phyloP scores from a whole-genome alignment of 2,329 filamentous ascomycete genomes.

The Peltaster fructicola region DNA sequence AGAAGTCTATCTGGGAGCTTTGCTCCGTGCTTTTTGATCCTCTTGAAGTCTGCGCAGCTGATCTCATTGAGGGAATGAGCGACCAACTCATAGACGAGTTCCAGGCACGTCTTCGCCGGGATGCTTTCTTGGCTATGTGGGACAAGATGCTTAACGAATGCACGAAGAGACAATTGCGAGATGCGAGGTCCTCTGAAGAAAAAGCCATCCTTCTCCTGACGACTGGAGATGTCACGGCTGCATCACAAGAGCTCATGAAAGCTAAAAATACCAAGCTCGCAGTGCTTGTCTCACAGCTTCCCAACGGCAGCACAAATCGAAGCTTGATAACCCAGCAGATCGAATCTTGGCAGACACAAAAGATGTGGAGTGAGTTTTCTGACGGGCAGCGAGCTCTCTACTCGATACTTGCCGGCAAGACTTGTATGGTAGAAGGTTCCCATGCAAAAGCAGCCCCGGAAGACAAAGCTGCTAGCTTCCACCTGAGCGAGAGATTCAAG shows the following conservation, averaged over 20 bases:
- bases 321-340: conserved; percentile 66
- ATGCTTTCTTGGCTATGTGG: conserved; percentile 52
- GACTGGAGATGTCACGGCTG: conserved; percentile 61
- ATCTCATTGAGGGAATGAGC: conserved; percentile 22
- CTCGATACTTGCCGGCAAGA: conserved; percentile 73
- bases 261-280: conserved; percentile 70
- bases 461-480: conserved; percentile 63
- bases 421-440: conserved; percentile 66
- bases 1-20: conserved; percentile 69
- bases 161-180: conserved; percentile 30
- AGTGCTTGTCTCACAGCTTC: conserved; percentile 67
- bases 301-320: conserved; percentile 49
- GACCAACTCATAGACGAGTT: conserved; percentile 24
- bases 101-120: conserved; percentile 28
- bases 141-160: conserved; percentile 25
- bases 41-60: conserved; percentile 17
- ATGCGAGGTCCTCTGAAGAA: conserved; percentile 53
- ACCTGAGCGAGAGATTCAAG: conserved; percentile 65
- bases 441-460: conserved; percentile 55
- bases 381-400: conserved; percentile 75
- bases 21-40: conserved; percentile 75
- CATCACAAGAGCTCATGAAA: conserved; percentile 61
- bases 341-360: conserved; percentile 64
- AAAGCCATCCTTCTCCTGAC: conserved; percentile 69
- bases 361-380: conserved; percentile 72